Evolutionary conservation across 306 rosid species (phyloP).

Genomic region (Vigna nakashimae): DNA sequence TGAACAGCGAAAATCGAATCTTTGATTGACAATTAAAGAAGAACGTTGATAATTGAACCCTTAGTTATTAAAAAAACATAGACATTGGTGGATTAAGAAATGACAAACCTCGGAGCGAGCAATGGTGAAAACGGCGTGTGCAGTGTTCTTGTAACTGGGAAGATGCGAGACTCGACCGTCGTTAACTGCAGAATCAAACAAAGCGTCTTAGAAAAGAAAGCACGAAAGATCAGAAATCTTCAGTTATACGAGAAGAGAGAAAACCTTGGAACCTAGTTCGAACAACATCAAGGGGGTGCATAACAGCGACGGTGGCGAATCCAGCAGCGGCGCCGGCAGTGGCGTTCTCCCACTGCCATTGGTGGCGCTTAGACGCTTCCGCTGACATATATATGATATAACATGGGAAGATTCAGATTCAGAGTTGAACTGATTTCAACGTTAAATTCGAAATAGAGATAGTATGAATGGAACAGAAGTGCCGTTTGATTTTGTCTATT

Average conservation of each 20-base stretch:
- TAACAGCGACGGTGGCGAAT: slow-evolving; percentile 76
- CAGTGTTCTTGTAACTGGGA: slow-evolving; percentile 85
- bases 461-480: too few species aligned
- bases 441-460: neutral
- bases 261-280: slow-evolving; percentile 95
- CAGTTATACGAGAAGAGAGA: neutral
- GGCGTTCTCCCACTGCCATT: slow-evolving; percentile 91
- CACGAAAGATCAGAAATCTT: neutral
- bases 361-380: slow-evolving; percentile 40
- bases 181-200: slow-evolving; percentile 60
- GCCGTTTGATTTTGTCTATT: too few species aligned
- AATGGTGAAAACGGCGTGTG: slow-evolving; percentile 80
- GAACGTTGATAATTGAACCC: neutral
- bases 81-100: neutral
- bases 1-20: neutral
- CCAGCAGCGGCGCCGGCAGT: slow-evolving; percentile 88
- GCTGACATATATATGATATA: slow-evolving; percentile 38
- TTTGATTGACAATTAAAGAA: neutral
- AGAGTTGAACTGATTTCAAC: neutral
- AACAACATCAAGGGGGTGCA: slow-evolving; percentile 96
- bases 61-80: neutral
- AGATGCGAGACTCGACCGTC: slow-evolving; percentile 79
- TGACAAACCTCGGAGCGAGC: slow-evolving; percentile 84
- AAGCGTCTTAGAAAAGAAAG: neutral
- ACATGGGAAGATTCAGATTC: slow-evolving; percentile 17